Percentiles rank a stretch among this genome's conserved stretches.
phyloP scores from a whole-genome alignment of 1,284 basidiomycete genomes.

The Xerocomus nothofagi region DNA sequence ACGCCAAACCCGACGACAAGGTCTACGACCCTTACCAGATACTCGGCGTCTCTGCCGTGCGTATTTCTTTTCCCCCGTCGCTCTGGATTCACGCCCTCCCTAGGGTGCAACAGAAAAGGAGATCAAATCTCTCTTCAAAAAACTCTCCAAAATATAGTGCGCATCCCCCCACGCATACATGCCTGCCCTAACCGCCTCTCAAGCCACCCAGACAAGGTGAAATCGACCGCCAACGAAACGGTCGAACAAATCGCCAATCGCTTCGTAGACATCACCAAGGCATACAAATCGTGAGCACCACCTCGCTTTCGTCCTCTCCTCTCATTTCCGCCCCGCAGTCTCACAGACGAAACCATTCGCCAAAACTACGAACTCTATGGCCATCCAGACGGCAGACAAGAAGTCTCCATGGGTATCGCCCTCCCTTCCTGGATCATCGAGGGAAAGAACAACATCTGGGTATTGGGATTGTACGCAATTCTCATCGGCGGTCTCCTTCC shows the following conservation, averaged over 20 bases:
- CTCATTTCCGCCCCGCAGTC: slow-evolving; percentile 43
- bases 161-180: slow-evolving; percentile 31
- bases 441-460: slow-evolving; percentile 88
- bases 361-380: slow-evolving; percentile 92
- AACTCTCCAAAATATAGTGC: slow-evolving; percentile 87
- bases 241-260: slow-evolving; percentile 85
- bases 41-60: slow-evolving; percentile 76
- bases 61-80: background rate
- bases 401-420: slow-evolving; percentile 94
- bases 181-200: slow-evolving; percentile 4
- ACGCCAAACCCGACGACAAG: slow-evolving; percentile 60
- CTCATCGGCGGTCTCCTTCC: slow-evolving; percentile 89
- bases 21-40: slow-evolving; percentile 96
- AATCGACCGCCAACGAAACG: slow-evolving; percentile 80
- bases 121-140: slow-evolving; percentile 96
- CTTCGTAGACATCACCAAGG: slow-evolving; percentile 96
- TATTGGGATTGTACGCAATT: slow-evolving; percentile 85
- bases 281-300: slow-evolving; percentile 84
- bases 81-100: slow-evolving; percentile 1
- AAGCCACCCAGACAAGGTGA: slow-evolving; percentile 98
- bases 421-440: slow-evolving; percentile 95
- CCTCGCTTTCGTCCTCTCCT: background rate
- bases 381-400: slow-evolving; percentile 96
- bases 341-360: slow-evolving; percentile 93
- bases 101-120: slow-evolving; percentile 82